Evolutionary conservation across 1,284 basidiomycete genomes (phyloP), one percentile per base, ranked within the genome.

Genomic region (Ustilago trichophora): DNA sequence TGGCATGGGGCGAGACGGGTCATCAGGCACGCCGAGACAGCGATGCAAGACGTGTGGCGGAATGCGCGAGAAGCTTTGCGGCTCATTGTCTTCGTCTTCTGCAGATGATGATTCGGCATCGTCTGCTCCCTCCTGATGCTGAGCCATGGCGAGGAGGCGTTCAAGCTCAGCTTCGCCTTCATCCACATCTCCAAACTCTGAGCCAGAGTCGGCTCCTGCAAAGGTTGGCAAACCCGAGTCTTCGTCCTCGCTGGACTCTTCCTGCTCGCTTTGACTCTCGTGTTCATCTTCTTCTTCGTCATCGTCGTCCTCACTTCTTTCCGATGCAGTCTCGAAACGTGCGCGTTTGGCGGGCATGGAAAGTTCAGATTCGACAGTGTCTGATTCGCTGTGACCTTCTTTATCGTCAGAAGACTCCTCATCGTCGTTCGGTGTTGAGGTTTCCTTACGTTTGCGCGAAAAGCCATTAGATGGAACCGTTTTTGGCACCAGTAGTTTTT

Each of bases 21-120:
- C 54, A 42, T 64, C 42, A 26, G 68, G 46, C 8, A 78, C 43
- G 21, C 47, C 37, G 48, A 77, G 77, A 33, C 65, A 62, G 21
- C 38, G 52, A 49, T 80, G 77, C 27, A 80, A 48, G 5, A 60
- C 53, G 24, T 65, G 31, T 8, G 78, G 69, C 24, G 58, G 52
- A 26, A 80, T 80, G 15, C 35, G 52, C 16, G 73, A 77, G 48
- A 80, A 80, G 60, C 76, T 78, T 24, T 54, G 63, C 4, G 78
- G 78, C 45, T 79, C 78, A n/a, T 75, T 38, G 2, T 57, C 32
- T 29, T 66, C 46, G 15, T 50, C 50, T 7, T 51, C n/a, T n/a
- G n/a, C 36, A 9, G 49, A 29, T 4, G 19, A 19, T 4, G 43
- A 33, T 8, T 55, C 38, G 5, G 55, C 45, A 8, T 53, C 57